Conservation (phyloP, 2,329 filamentous ascomycete genomes). For the Clonostachys rhizophaga region DNA sequence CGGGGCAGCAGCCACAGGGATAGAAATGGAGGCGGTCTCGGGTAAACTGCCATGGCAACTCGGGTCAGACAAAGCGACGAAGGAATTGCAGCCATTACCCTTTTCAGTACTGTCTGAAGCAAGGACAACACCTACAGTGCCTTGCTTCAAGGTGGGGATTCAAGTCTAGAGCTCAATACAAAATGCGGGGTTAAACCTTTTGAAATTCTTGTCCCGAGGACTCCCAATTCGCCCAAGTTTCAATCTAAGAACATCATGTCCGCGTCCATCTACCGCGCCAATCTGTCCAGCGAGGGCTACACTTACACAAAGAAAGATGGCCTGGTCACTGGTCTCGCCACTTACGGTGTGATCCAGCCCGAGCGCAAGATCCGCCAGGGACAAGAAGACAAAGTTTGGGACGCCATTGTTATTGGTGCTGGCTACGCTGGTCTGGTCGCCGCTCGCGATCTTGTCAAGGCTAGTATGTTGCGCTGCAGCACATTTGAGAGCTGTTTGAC, state of each 20-base stretch:
- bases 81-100: too few relatives aligned
- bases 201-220: too few relatives aligned
- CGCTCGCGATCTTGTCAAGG: conserved; percentile 14
- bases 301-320: conserved; percentile 3
- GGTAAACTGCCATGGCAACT: too few relatives aligned
- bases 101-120: too few relatives aligned
- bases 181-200: too few relatives aligned
- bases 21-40: too few relatives aligned
- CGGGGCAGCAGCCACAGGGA: too few relatives aligned
- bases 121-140: too few relatives aligned
- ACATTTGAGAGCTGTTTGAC: not conserved
- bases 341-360: not conserved
- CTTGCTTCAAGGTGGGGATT: too few relatives aligned
- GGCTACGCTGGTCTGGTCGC: conserved; percentile 24
- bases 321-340: conserved; percentile 1
- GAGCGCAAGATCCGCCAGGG: not conserved
- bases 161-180: too few relatives aligned
- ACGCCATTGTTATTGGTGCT: conserved; percentile 11
- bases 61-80: too few relatives aligned
- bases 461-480: conserved; percentile 8
- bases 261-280: not conserved
- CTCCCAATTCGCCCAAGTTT: too few relatives aligned
- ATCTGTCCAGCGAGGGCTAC: conserved; percentile 3
- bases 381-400: conserved; percentile 1
- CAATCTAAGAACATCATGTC: not conserved